A percentile compares a stretch with the other conserved stretches of the same genome.
Conservation (phyloP, 2,329 filamentous ascomycete genomes). For the Fusarium lyarnte region DNA sequence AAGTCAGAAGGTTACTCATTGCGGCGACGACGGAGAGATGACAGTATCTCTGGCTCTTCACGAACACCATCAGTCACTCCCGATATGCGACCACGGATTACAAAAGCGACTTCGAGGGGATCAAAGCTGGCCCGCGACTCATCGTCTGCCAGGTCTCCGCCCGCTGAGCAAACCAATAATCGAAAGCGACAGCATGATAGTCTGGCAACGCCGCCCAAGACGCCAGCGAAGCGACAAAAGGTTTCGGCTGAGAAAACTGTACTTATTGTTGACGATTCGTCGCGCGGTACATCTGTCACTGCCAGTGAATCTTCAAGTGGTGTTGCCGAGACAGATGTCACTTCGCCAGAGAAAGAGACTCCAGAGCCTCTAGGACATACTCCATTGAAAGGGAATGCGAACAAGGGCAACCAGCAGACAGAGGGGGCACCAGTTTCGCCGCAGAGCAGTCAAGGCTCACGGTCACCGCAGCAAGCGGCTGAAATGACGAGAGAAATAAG, state of each 20-base stretch:
- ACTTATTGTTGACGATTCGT: conserved; percentile 43
- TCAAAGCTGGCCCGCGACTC: conserved; percentile 48
- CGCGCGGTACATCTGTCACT: conserved; percentile 52
- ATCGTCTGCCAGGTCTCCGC: conserved; percentile 44
- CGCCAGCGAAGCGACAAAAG: conserved; percentile 63
- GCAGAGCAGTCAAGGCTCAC: conserved; percentile 42
- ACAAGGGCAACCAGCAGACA: conserved; percentile 7
- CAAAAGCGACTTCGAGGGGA: conserved; percentile 51
- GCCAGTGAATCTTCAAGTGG: conserved; percentile 41
- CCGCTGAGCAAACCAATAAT: conserved; percentile 39
- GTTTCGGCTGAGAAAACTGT: conserved; percentile 41
- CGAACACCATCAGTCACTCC: conserved; percentile 67
- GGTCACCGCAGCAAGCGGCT: conserved; percentile 39
- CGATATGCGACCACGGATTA: conserved; percentile 62
- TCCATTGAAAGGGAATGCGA: conserved; percentile 30
- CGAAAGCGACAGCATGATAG: conserved; percentile 55
- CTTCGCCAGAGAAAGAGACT: conserved; percentile 61
- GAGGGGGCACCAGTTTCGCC: conserved; percentile 45
- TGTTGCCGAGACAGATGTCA: conserved; percentile 55
- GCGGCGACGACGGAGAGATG: conserved; percentile 63
- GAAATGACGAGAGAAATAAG: not conserved
- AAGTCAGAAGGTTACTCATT: conserved; percentile 62
- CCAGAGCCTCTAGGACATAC: conserved; percentile 51
- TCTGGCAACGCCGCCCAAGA: conserved; percentile 64
- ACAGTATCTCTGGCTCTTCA: conserved; percentile 60